Percentiles rank a stretch among this genome's conserved stretches.
Conservation (phyloP, 768 basidiomycete genomes). For the Mycena sanguinolenta region DNA sequence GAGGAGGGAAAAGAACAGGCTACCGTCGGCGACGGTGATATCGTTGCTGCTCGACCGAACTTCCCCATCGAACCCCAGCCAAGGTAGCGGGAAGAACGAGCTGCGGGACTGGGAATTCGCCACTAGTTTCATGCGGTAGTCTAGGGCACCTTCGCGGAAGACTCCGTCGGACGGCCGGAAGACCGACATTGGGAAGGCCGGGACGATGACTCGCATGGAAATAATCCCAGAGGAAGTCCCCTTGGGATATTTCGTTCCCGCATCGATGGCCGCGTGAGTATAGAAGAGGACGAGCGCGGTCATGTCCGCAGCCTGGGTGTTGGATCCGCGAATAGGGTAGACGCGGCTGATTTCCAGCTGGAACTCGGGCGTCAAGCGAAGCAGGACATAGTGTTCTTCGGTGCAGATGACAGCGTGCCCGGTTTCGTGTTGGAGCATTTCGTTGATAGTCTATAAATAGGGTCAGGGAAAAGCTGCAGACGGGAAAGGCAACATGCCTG, state of each 20-base stretch:
- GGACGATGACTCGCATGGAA: conserved; percentile 9
- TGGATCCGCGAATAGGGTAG: conserved; percentile 6
- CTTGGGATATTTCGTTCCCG: conserved; percentile 4
- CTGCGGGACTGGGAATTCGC: conserved; percentile 10
- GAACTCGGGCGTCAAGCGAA: conserved; percentile 3
- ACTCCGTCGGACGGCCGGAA: conserved; percentile 17
- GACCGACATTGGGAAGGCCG: conserved; percentile 15
- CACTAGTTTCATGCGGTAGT: conserved; percentile 20
- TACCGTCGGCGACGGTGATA: conserved; percentile 18
- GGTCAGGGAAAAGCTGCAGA: conserved; percentile 10
- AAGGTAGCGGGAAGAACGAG: conserved; percentile 18
- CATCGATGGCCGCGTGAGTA: conserved; percentile 19
- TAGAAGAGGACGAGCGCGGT: conserved; percentile 24
- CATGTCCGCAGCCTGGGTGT: conserved; percentile 6
- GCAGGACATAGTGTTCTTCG: conserved; percentile 15
- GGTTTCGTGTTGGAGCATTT: conserved; percentile 17
- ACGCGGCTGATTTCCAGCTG: conserved; percentile 23
- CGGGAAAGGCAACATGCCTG: background rate
- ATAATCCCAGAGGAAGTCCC: background rate
- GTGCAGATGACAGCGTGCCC: conserved; percentile 22
- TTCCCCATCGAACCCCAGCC: conserved; percentile 24
- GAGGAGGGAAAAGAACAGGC: conserved; percentile 8
- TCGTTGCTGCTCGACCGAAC: conserved; percentile 26
- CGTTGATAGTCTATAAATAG: conserved; percentile 7
- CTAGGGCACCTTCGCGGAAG: conserved; percentile 20